A percentile compares a stretch with the other conserved stretches of the same genome.
phyloP scores from a whole-genome alignment of 306 rosid species.

The Calophaca sinica region DNA sequence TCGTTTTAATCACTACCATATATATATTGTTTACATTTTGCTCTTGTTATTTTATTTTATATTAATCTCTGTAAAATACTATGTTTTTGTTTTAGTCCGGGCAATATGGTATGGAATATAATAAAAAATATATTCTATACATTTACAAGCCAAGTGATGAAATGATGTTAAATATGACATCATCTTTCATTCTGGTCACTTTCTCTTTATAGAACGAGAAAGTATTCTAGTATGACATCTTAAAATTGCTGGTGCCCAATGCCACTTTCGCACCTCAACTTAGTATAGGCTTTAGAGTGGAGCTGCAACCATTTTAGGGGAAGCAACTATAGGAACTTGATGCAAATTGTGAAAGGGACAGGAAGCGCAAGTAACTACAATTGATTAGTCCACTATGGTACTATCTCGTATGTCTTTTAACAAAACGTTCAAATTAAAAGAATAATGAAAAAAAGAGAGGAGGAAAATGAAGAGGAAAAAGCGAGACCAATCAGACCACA shows the following conservation, averaged over 20 bases:
- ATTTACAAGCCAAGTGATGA: background rate
- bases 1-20: no score
- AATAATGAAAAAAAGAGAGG: background rate
- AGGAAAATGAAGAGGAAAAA: background rate
- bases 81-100: no score
- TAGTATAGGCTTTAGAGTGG: no score
- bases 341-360: conserved; percentile 25
- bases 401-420: conserved; percentile 9
- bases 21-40: no score
- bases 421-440: background rate
- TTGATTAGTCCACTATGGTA: conserved; percentile 40
- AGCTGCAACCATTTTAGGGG: no score
- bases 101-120: no score
- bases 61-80: no score
- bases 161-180: conserved; percentile 9
- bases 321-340: conserved; percentile 18
- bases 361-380: conserved; percentile 31
- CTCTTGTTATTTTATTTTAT: no score
- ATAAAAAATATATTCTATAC: no score
- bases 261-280: no score
- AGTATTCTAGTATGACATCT: background rate
- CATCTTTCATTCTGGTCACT: background rate
- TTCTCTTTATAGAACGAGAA: background rate
- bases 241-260: background rate
- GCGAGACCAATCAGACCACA: background rate